Evolutionary conservation across 2,329 filamentous ascomycete species (phyloP).

Genomic region (Ilyonectria robusta): DNA sequence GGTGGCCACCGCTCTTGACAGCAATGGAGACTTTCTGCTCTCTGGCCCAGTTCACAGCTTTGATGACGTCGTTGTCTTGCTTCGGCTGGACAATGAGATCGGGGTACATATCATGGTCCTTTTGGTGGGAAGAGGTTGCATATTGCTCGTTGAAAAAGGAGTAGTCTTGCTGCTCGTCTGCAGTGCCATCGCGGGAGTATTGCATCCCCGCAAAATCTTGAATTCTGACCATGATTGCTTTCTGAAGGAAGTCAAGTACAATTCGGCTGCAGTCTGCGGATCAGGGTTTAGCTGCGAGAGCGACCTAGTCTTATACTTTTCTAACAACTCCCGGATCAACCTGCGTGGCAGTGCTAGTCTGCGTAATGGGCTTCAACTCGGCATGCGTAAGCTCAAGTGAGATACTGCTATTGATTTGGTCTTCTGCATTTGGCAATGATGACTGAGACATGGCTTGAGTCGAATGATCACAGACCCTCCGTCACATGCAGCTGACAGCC

Average conservation of each 20-base stretch:
- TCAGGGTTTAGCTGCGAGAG: too few relatives aligned
- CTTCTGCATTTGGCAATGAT: too few relatives aligned
- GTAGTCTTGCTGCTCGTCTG: conserved; percentile 31
- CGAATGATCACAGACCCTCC: too few relatives aligned
- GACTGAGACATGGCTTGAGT: too few relatives aligned
- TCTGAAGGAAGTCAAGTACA: not conserved
- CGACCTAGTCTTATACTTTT: too few relatives aligned
- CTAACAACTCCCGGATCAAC: too few relatives aligned
- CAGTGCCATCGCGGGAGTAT: conserved; percentile 38
- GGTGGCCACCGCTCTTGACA: conserved; percentile 63
- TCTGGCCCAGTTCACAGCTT: conserved; percentile 58
- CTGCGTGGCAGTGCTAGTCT: too few relatives aligned
- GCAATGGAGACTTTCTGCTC: conserved; percentile 58
- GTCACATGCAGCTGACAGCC: too few relatives aligned
- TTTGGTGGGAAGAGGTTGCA: conserved; percentile 58
- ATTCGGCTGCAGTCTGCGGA: not conserved
- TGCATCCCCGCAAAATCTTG: conserved; percentile 42
- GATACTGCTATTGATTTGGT: too few relatives aligned
- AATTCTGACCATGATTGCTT: conserved; percentile 37
- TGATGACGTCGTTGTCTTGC: conserved; percentile 58
- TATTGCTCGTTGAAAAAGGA: conserved; percentile 55
- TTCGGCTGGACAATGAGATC: conserved; percentile 60
- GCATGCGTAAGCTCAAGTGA: too few relatives aligned
- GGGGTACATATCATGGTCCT: conserved; percentile 60
- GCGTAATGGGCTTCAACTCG: too few relatives aligned